Conservation (phyloP, 345 rosid species). For the Linum tenue region DNA sequence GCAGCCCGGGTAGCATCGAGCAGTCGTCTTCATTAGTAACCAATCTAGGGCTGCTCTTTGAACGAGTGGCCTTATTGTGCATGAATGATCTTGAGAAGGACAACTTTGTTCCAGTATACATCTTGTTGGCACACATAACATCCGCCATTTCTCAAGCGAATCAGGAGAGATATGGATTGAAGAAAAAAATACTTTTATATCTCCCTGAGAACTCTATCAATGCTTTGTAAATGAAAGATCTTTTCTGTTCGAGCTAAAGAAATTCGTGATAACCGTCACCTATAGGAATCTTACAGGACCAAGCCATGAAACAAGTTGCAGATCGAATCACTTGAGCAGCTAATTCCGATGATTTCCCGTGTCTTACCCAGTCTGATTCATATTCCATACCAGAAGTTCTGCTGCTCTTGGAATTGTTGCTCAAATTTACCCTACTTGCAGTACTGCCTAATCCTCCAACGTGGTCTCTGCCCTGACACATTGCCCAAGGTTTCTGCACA, state of each 20-base stretch:
- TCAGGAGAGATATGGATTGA: constrained; percentile 22
- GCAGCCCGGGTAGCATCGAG: constrained; percentile 67
- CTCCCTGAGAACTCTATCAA: neutral
- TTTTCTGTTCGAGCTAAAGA: constrained; percentile 25
- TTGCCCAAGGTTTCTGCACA: constrained; percentile 35
- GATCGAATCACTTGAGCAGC: constrained; percentile 52
- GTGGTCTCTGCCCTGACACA: constrained; percentile 38
- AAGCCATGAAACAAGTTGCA: constrained; percentile 59
- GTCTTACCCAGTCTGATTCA: constrained; percentile 50
- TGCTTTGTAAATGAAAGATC: neutral
- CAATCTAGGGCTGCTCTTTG: constrained; percentile 29
- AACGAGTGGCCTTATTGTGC: constrained; percentile 17
- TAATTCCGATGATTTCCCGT: constrained; percentile 40
- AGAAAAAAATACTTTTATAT: neutral
- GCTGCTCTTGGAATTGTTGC: constrained; percentile 21
- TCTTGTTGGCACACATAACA: neutral
- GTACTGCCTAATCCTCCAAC: constrained; percentile 23
- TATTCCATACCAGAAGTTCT: constrained; percentile 63
- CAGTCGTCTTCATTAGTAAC: constrained; percentile 25
- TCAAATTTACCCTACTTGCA: constrained; percentile 16
- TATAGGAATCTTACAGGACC: constrained; percentile 75
- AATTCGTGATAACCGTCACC: constrained; percentile 73
- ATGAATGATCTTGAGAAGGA: constrained; percentile 21
- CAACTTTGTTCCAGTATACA: constrained; percentile 11
- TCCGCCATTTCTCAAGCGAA: neutral